Conservation (phyloP, 352 stramenopile genomes). For the Plasmopara viticola region DNA sequence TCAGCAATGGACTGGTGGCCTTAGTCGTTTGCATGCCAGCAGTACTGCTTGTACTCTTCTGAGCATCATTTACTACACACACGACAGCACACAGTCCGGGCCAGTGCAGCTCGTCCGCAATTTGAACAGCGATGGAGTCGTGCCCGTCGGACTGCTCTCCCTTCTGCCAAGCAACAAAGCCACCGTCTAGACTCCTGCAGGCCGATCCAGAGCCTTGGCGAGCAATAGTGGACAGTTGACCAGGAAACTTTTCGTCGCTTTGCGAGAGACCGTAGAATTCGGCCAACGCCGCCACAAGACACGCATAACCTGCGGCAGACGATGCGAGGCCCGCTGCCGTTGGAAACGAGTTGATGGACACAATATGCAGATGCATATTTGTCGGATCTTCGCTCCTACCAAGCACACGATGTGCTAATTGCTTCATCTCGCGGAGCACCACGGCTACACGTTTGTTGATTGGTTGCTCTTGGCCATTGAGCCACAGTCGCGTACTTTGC, state of each 20-base stretch:
- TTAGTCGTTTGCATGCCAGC: slow-evolving; percentile 94
- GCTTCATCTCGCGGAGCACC: slow-evolving; percentile 62
- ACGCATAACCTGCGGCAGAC: slow-evolving; percentile 95
- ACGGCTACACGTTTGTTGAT: slow-evolving; percentile 79
- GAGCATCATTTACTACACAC: slow-evolving; percentile 92
- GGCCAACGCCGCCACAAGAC: slow-evolving; percentile 86
- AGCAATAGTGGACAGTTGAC: slow-evolving; percentile 90
- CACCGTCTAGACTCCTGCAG: slow-evolving; percentile 93
- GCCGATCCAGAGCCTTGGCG: slow-evolving; percentile 94
- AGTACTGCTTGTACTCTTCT: slow-evolving; percentile 97
- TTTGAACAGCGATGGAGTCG: slow-evolving; percentile 60
- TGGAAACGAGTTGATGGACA: slow-evolving; percentile 97
- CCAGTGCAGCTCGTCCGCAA: slow-evolving; percentile 90
- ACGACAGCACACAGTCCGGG: slow-evolving; percentile 92
- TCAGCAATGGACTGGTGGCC: slow-evolving; percentile 88
- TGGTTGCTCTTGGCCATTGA: slow-evolving; percentile 91
- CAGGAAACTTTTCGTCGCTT: slow-evolving; percentile 82
- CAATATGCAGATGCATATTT: slow-evolving; percentile 83
- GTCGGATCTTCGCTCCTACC: slow-evolving; percentile 8
- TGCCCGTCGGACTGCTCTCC: slow-evolving; percentile 62
- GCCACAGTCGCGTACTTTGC: slow-evolving; percentile 90
- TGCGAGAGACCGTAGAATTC: slow-evolving; percentile 87
- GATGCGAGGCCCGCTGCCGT: slow-evolving; percentile 96
- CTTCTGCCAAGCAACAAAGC: slow-evolving; percentile 96
- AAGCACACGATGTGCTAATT: slow-evolving; percentile 26